These are phyloP conservation scores for Sideroxylon spinosum DNA, from an alignment of 179 eudicot species.

Conservation along the genomic window DNA sequence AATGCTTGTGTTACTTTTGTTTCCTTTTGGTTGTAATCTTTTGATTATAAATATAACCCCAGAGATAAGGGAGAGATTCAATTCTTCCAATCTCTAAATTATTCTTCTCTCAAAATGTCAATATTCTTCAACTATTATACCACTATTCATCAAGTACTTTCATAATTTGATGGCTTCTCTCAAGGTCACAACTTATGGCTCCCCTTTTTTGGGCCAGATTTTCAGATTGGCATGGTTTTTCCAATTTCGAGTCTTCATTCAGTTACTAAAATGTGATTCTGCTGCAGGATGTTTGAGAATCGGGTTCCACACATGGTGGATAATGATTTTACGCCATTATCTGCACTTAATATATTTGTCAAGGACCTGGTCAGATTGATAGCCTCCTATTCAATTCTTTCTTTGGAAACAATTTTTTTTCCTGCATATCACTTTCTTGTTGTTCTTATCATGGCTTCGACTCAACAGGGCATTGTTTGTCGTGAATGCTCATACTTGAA, in stretches of 20 bases:
- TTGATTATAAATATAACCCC: too few relatives aligned
- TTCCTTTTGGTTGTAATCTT: too few relatives aligned
- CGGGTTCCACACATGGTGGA: constrained; percentile 98
- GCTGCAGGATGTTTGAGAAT: constrained; percentile 94
- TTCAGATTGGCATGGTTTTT: constrained; percentile 13
- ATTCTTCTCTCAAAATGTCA: too few relatives aligned
- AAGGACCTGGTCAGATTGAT: constrained; percentile 85
- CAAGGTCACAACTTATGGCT: too few relatives aligned
- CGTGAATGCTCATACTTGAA: constrained; percentile 75
- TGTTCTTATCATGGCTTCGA: neutral
- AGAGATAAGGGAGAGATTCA: too few relatives aligned
- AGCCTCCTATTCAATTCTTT: neutral
- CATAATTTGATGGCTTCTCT: too few relatives aligned
- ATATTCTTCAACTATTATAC: too few relatives aligned
- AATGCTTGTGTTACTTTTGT: too few relatives aligned
- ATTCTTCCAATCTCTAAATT: too few relatives aligned
- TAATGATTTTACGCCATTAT: constrained; percentile 87
- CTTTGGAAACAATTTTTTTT: neutral
- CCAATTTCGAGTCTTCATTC: neutral
- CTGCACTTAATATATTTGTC: constrained; percentile 96
- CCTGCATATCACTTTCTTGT: neutral
- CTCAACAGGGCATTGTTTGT: constrained; percentile 80
- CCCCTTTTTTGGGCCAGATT: neutral
- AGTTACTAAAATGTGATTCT: constrained; percentile 8
- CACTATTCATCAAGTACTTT: too few relatives aligned